These are phyloP conservation scores for Castanospermum australe DNA, from an alignment of 306 rosid species.

Conservation along the genomic window DNA sequence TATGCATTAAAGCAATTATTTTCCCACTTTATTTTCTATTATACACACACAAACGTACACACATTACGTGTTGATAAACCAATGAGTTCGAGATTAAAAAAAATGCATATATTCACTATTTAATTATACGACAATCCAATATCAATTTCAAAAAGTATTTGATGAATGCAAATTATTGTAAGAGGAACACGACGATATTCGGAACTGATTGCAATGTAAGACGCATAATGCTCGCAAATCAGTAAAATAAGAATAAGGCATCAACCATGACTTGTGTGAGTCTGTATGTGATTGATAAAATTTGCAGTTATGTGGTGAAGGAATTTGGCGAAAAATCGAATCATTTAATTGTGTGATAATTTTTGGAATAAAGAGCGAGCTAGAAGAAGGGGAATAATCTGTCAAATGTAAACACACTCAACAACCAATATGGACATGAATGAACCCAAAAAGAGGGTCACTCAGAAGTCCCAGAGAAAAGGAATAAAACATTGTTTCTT, in stretches of 20 bases:
- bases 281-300: neutral
- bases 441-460: constrained; percentile 31
- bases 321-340: constrained; percentile 6
- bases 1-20: neutral
- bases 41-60: neutral
- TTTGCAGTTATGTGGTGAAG: neutral
- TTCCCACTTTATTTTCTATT: neutral
- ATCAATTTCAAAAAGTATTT: neutral
- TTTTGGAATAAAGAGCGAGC: neutral
- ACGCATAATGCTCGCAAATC: neutral
- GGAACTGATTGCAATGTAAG: neutral
- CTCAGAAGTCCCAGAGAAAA: constrained; percentile 12
- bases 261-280: neutral
- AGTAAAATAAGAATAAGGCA: neutral
- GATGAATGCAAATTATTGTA: neutral
- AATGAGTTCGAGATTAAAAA: no score
- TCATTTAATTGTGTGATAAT: neutral
- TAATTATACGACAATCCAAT: neutral
- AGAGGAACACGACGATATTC: neutral
- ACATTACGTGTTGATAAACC: no score
- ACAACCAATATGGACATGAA: constrained; percentile 9
- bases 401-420: neutral
- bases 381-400: neutral
- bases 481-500: neutral
- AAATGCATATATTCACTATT: neutral